Evolutionary conservation across 176 grass and related monocot genomes (phyloP), one percentile per base, ranked within the genome.

Genomic region (Canna indica): DNA sequence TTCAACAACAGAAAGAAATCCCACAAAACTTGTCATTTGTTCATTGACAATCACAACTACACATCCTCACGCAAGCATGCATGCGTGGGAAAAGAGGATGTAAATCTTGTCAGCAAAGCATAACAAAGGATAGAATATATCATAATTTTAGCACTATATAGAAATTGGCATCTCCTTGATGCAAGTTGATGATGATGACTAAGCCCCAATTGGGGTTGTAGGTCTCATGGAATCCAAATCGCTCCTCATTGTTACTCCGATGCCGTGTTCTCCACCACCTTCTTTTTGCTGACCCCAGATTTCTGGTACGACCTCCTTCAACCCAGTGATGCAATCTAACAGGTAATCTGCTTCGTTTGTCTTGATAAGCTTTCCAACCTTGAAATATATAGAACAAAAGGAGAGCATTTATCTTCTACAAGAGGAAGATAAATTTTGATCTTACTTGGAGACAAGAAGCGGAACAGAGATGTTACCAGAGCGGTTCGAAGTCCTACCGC

Each of bases 291-390:
- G 74, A 41, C 74, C 73, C 88, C 93, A 91, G 20, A 97, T 83
- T 77, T 89, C 93, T 74, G 93, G 86, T 66, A 97, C 71, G 29
- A 47, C 80, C 30, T 79, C 85, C 16, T 69, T 71, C 66, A 97
- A 67, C 39, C 52, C 38, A 71, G 78, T 47, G 71, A 97, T 85
- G 81, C 18, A 81, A 42, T 91, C 84, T 20, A 97, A 27, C 2
- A 82, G 83, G 71, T 92, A 97, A 72, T 92, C 93, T 0, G 83
- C 80, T 2, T 86, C 93, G 42, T 87, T 89, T 36, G 83, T 90
- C 80, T 85, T 81, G 35, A 32, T 81, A 63, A 42, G 82, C 80
- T 90, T 97, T 45, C 93, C 93, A 54, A 97, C 88, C 93, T 96
- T 77, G 15, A 7, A 20, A n/a, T 28, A 3, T n/a, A n/a, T n/a